Base-by-base conservation (phyloP, 2,329 filamentous ascomycete genomes). In the Coleophoma eucalyptorum region DNA sequence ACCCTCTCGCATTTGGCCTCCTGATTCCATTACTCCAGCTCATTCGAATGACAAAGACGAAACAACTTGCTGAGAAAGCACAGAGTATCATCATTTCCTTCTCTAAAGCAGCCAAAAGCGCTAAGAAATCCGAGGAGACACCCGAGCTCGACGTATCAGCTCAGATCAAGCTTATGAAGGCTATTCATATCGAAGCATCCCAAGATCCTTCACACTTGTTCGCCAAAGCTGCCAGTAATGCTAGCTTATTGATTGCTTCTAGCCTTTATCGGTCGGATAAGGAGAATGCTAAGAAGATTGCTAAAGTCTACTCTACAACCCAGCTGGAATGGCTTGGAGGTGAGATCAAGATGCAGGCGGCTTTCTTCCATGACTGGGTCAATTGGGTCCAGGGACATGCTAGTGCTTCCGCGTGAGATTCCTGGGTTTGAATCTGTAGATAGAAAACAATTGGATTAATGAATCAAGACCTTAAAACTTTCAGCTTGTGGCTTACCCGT, bases 21-120 rank as follows among this genome's bases (percentile, higher is more conserved):
- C 72, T 97, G 5, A 67, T 92, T 7, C 91, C 93, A 0, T 75
- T 97, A 1, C 75, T 96, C n/a, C 74, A 78, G 42, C 80, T 94
- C 40, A 83, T 89, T 43, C 84, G 90, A 50, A 86, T 80, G n/a
- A 94, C 89, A 1, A 83, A 78, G 35, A 86, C 84, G 54, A 90
- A 90, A 69, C 79, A 89, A 48, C 80, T 96, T 3, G 80, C 86
- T 1, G 82, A 84, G 50, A 90, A 89, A 63, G 86, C 87, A 0
- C 80, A 80, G 55, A 80, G 80, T n/a, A 79, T 93, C 33, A 76
- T 97, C 38, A 79, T 84, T 53, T 78, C 83, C 51, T 90, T 89
- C 64, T 84, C 86, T 50, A 87, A 86, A 64, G 74, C 81, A 49
- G 57, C 87, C 72, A 89, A 80, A 74, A 77, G 64, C 46, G 71